Base-by-base conservation (phyloP, 78 protist genomes). In the Emiliania huxleyi region DNA sequence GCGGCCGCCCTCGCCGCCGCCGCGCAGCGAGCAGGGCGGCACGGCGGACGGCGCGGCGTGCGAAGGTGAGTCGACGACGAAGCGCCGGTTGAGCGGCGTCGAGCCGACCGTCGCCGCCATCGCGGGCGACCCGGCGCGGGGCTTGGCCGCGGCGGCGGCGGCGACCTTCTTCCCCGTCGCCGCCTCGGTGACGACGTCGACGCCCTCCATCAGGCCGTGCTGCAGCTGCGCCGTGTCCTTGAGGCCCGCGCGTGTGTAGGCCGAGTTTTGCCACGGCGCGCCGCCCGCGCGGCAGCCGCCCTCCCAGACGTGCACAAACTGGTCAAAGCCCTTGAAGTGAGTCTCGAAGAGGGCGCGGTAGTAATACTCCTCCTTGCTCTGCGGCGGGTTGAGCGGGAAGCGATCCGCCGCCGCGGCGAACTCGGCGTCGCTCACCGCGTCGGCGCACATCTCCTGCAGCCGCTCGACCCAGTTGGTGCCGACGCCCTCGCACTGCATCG, bases 301-400 rank as follows among this genome's bases (percentile, higher is more conserved):
- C 43, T 2, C n/a, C 85, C 85, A 77, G 22, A 11, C 15, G 49
- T 77, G 40, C n/a, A 40, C 19, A 15, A 77, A 37, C 21, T 40
- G 85, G 40, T 77, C 85, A 18, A 37, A 21, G 2, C 43, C 43
- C 45, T 75, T 77, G 81, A 35, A 81, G 90, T 38, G 8, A 45
- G 26, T 0, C 84, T 46, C 94, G 90, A 92, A 92, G 90, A 92
- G 42, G 43, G 11, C 35, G 69, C 94, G 71, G 71, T 23, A 29
- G 91, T 55, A 91, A 90, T 81, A 92, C 69, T 85, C 94, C 81
- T 92, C 93, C 89, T 91, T 91, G 73, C 90, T 43, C n/a, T 84
- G 46, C 26, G 94, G 94, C 69, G 94, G 52, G 87, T 92, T 84
- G 81, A 75, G 15, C 44, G 94, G 94, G 87, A 55, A 92, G 29